Evolutionary conservation across 2,329 filamentous ascomycete genomes (phyloP).

Genomic region (Sarocladium brachiariae): DNA sequence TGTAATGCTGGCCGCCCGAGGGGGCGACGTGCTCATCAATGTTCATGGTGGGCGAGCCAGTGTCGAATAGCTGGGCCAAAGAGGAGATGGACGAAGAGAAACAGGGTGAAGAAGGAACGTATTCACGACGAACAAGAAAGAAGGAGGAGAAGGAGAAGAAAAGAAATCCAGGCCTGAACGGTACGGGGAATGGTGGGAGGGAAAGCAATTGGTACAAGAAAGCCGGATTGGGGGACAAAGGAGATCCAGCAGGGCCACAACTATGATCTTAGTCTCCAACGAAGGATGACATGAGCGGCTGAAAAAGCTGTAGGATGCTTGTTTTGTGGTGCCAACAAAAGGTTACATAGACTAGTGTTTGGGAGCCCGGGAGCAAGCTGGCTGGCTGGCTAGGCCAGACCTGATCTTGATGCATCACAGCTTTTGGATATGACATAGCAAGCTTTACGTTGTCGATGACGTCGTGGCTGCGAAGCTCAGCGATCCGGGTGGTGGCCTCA

Average conservation of each 20-base stretch:
- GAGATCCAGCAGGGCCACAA: not conserved
- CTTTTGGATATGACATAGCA: not conserved
- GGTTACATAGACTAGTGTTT: too few relatives aligned
- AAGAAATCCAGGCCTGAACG: not conserved
- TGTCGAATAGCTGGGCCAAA: not conserved
- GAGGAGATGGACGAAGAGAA: not conserved
- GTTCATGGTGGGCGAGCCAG: slow-evolving; percentile 24
- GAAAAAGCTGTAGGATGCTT: not conserved
- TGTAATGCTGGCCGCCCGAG: slow-evolving; percentile 62
- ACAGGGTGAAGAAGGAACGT: not conserved
- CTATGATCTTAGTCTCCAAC: not conserved
- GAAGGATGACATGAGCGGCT: slow-evolving; percentile 5
- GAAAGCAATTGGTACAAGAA: not conserved
- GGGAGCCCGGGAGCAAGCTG: too few relatives aligned
- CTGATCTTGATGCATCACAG: too few relatives aligned
- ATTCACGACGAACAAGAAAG: too few relatives aligned
- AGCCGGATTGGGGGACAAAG: slow-evolving; percentile 3
- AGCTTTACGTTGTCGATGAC: slow-evolving; percentile 8
- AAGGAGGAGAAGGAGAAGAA: not conserved
- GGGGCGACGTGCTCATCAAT: slow-evolving; percentile 34
- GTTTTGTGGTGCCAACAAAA: slow-evolving; percentile 2
- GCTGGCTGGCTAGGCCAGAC: too few relatives aligned
- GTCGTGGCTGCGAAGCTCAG: slow-evolving; percentile 4
- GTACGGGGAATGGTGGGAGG: not conserved
- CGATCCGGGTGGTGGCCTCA: slow-evolving; percentile 6